Evolutionary conservation across 176 grass and related monocot genomes (phyloP).

Genomic region (Cenchrus fungigraminus): DNA sequence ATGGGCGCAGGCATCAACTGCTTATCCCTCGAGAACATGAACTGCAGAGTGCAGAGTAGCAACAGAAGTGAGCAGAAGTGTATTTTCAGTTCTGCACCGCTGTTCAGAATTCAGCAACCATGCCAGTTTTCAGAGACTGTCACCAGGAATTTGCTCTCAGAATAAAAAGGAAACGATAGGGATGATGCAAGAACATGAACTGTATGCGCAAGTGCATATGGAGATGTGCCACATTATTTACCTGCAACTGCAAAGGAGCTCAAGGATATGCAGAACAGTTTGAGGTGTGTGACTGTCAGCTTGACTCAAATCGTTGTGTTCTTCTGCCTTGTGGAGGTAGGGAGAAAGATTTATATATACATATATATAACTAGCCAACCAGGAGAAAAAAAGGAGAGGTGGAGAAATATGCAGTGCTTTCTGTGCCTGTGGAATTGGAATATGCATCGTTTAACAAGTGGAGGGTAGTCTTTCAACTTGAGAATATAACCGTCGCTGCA

Average conservation of each 20-base stretch:
- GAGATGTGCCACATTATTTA: slow-evolving; percentile 29
- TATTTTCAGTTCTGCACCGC: not conserved
- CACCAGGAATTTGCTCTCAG: not conserved
- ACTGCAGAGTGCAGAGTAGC: not conserved
- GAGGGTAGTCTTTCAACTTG: slow-evolving; percentile 36
- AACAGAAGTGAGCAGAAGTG: slow-evolving; percentile 10
- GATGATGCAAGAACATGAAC: not conserved
- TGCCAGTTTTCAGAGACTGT: not conserved
- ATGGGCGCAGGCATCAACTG: slow-evolving; percentile 25
- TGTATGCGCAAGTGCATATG: not conserved
- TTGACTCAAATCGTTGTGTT: slow-evolving; percentile 9
- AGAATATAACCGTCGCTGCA: not conserved
- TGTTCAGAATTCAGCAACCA: not conserved
- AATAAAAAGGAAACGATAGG: not conserved
- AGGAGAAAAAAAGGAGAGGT: slow-evolving; percentile 31
- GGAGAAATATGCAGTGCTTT: slow-evolving; percentile 23
- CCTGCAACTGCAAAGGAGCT: not conserved
- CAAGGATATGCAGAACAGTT: slow-evolving; percentile 9
- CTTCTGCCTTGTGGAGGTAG: slow-evolving; percentile 9
- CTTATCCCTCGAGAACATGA: not conserved
- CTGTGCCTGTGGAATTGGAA: slow-evolving; percentile 38
- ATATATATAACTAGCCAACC: slow-evolving; percentile 34
- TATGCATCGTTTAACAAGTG: slow-evolving; percentile 16
- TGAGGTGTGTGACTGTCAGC: slow-evolving; percentile 21
- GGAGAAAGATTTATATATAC: not conserved